Percentiles rank a stretch among this genome's conserved stretches.
Evolutionary conservation across 2,329 filamentous ascomycete species (phyloP).

Genomic region (Laburnicola sp.): DNA sequence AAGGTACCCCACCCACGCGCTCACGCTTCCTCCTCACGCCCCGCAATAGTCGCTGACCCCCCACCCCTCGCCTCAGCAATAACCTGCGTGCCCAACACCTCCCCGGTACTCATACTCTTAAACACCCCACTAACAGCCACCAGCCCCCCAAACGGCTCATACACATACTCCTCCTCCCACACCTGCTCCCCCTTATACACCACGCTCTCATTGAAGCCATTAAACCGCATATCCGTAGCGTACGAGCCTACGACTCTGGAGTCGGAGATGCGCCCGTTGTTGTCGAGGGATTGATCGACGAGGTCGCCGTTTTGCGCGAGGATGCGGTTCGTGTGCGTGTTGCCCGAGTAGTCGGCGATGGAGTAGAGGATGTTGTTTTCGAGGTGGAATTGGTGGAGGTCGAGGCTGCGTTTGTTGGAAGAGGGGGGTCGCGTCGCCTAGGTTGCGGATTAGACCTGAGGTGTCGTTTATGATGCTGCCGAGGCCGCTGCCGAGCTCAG

Average conservation of each 20-base stretch:
- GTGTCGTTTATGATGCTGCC: conserved; percentile 52
- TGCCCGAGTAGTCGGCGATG: conserved; percentile 62
- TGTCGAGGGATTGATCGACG: conserved; percentile 59
- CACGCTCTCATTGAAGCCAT: conserved; percentile 51
- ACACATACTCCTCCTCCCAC: conserved; percentile 58
- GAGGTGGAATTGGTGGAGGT: conserved; percentile 51
- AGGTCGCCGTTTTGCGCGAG: conserved; percentile 60
- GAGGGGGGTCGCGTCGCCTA: conserved; percentile 20
- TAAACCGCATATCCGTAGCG: conserved; percentile 58
- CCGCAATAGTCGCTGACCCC: conserved; percentile 56
- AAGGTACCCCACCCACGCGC: background rate
- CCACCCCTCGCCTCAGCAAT: conserved; percentile 58
- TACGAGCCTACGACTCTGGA: conserved; percentile 55
- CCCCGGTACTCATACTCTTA: conserved; percentile 52
- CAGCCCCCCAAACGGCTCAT: conserved; percentile 56
- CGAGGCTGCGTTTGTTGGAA: conserved; percentile 33
- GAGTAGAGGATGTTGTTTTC: conserved; percentile 63
- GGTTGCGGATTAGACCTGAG: conserved; percentile 29
- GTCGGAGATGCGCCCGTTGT: conserved; percentile 54
- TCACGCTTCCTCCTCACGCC: conserved; percentile 19
- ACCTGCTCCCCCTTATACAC: conserved; percentile 50
- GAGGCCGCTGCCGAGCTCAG: conserved; percentile 57
- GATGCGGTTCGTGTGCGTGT: conserved; percentile 58
- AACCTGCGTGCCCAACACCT: conserved; percentile 56
- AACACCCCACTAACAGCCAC: conserved; percentile 52